A percentile compares a stretch with the other conserved stretches of the same genome.
Evolutionary conservation across 2,329 filamentous ascomycete species (phyloP).

Genomic region (Epichloe elymi): DNA sequence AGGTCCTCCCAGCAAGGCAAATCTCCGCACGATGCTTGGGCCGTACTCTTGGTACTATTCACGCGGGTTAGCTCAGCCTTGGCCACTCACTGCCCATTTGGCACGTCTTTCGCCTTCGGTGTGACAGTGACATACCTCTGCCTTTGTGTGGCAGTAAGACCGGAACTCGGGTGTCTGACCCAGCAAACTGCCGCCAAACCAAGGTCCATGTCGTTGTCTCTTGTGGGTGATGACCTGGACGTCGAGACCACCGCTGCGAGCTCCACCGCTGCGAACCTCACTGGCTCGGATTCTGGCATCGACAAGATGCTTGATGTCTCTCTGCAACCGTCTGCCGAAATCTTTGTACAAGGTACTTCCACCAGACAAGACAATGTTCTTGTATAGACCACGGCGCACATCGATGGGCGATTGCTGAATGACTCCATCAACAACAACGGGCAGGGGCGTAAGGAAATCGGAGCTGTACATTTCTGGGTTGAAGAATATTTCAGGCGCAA

Average conservation of each 20-base stretch:
- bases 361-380: constrained; percentile 97
- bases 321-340: constrained; percentile 88
- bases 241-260: constrained; percentile 84
- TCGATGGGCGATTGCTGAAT: constrained; percentile 98
- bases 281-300: constrained; percentile 87
- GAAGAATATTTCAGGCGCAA: constrained; percentile 98
- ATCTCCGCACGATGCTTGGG: constrained; percentile 87
- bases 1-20: constrained; percentile 84
- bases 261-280: constrained; percentile 81
- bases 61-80: constrained; percentile 11
- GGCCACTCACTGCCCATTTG: background rate
- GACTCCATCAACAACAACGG: constrained; percentile 86
- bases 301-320: constrained; percentile 92
- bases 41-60: constrained; percentile 87
- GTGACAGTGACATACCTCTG: constrained; percentile 38
- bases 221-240: constrained; percentile 97
- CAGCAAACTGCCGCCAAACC: constrained; percentile 94
- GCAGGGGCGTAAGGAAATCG: constrained; percentile 91
- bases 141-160: constrained; percentile 96
- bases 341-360: constrained; percentile 98
- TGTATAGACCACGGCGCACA: constrained; percentile 91
- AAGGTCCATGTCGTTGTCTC: constrained; percentile 90
- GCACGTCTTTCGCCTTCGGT: background rate
- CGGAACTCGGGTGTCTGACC: constrained; percentile 97
- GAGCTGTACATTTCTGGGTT: constrained; percentile 99